phyloP scores from a whole-genome alignment of 2,329 filamentous ascomycete species.

The Aureobasidium mangrovei region DNA sequence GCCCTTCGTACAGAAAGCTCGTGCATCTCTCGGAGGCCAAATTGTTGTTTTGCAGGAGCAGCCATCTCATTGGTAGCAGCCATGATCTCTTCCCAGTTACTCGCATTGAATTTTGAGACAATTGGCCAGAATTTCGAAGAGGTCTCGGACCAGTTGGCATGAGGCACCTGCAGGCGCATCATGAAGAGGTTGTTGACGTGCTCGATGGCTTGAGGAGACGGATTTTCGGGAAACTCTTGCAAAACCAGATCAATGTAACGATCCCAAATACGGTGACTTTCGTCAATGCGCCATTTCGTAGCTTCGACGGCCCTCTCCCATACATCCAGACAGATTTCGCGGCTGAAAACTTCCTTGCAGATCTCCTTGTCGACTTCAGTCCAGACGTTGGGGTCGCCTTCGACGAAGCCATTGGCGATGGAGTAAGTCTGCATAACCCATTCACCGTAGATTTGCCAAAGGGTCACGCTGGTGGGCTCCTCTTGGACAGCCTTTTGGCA shows the following conservation, averaged over 20 bases:
- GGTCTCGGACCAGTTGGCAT: constrained; percentile 66
- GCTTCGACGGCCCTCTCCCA: constrained; percentile 65
- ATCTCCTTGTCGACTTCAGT: constrained; percentile 59
- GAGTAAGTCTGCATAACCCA: constrained; percentile 66
- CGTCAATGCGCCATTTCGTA: constrained; percentile 64
- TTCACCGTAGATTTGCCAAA: constrained; percentile 72
- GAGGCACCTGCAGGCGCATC: constrained; percentile 62
- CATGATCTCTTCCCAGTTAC: constrained; percentile 68
- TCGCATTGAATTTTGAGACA: constrained; percentile 54
- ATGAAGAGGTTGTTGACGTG: constrained; percentile 62
- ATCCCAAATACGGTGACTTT: constrained; percentile 73
- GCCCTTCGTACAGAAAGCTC: constrained; percentile 59
- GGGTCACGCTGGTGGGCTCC: constrained; percentile 62
- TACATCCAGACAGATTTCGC: constrained; percentile 56
- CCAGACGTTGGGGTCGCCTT: constrained; percentile 33
- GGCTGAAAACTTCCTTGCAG: constrained; percentile 63
- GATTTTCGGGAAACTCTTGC: constrained; percentile 54
- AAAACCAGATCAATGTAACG: constrained; percentile 65
- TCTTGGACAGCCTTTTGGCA: constrained; percentile 61
- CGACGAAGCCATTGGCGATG: constrained; percentile 52
- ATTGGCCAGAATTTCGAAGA: constrained; percentile 68
- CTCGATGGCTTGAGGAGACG: constrained; percentile 48
- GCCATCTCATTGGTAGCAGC: constrained; percentile 56
- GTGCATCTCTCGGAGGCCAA: constrained; percentile 55
- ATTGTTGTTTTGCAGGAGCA: constrained; percentile 54